A percentile compares a stretch with the other conserved stretches of the same genome.
These are phyloP conservation scores for Candolleomyces aberdarensis DNA, from an alignment of 768 basidiomycete species.

Conservation along the genomic window DNA sequence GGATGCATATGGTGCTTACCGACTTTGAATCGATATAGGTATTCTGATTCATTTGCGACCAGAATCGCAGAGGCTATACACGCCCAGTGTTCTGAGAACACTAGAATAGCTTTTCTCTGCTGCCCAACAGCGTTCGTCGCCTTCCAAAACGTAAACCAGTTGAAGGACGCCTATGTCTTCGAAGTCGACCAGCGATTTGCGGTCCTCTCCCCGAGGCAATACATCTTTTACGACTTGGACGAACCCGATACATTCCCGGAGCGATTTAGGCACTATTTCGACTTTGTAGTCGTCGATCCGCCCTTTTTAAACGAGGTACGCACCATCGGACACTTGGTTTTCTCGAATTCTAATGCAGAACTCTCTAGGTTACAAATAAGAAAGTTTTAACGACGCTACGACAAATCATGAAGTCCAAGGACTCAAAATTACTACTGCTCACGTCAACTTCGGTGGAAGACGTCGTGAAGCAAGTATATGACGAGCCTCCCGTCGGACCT, in stretches of 20 bases:
- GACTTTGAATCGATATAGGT: conserved; percentile 27
- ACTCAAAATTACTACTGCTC: conserved; percentile 35
- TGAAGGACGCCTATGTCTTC: conserved; percentile 31
- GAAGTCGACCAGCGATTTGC: conserved; percentile 42
- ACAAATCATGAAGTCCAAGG: conserved; percentile 35
- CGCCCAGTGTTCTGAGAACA: conserved; percentile 26
- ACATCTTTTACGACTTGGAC: conserved; percentile 42
- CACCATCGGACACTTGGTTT: not conserved
- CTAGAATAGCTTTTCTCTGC: conserved; percentile 41
- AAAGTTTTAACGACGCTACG: conserved; percentile 35
- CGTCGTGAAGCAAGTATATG: conserved; percentile 32
- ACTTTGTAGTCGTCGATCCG: conserved; percentile 41
- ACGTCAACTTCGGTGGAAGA: conserved; percentile 39
- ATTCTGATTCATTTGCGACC: conserved; percentile 38
- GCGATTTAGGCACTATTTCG: conserved; percentile 27
- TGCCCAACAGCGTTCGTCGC: conserved; percentile 48
- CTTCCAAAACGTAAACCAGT: conserved; percentile 37
- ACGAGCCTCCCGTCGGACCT: conserved; percentile 35
- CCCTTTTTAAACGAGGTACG: conserved; percentile 45
- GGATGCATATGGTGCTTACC: not conserved
- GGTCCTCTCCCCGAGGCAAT: conserved; percentile 36
- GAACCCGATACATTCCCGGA: conserved; percentile 39
- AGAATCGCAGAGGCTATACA: conserved; percentile 31
- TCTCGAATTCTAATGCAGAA: not conserved
- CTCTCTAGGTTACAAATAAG: conserved; percentile 34